Evolutionary conservation across 805 yeast species (phyloP).

Genomic region (Wickerhamiella dianesei): DNA sequence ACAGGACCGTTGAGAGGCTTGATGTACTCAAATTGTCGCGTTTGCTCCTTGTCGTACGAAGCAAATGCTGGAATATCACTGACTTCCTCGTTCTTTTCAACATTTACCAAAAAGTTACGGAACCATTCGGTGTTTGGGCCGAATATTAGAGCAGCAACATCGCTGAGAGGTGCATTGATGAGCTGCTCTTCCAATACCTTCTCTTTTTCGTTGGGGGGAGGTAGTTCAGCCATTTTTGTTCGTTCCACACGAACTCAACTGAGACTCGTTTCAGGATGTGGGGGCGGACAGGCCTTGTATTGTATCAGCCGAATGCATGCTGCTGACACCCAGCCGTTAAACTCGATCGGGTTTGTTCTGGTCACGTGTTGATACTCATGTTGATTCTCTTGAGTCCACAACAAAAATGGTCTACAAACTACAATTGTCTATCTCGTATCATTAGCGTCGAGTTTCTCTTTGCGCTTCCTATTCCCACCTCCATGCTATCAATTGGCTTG

Average conservation of each 20-base stretch:
- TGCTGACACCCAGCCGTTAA: too few relatives aligned
- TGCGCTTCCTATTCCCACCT: neutral
- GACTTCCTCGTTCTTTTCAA: slow-evolving; percentile 24
- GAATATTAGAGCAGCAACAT: slow-evolving; percentile 54
- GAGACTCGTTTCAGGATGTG: neutral
- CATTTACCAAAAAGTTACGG: slow-evolving; percentile 27
- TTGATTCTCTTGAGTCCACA: too few relatives aligned
- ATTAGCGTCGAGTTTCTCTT: neutral
- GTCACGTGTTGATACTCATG: too few relatives aligned
- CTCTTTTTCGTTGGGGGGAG: slow-evolving; percentile 36
- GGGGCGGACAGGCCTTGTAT: too few relatives aligned
- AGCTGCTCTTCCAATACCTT: slow-evolving; percentile 38
- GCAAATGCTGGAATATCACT: slow-evolving; percentile 17
- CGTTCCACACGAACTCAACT: too few relatives aligned
- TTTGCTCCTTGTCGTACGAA: slow-evolving; percentile 20
- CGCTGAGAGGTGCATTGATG: slow-evolving; percentile 63
- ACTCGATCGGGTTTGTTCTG: too few relatives aligned
- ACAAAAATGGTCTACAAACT: too few relatives aligned
- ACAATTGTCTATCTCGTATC: neutral
- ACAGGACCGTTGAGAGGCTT: slow-evolving; percentile 68
- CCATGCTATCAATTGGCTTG: neutral
- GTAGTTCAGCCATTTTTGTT: slow-evolving; percentile 21
- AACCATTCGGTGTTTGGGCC: slow-evolving; percentile 43
- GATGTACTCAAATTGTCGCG: slow-evolving; percentile 43
- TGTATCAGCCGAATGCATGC: too few relatives aligned